Percentiles rank a stretch among this genome's conserved stretches.
These are phyloP conservation scores for Lithohypha guttulata DNA, from an alignment of 2,329 filamentous ascomycete genomes.

Conservation along the genomic window DNA sequence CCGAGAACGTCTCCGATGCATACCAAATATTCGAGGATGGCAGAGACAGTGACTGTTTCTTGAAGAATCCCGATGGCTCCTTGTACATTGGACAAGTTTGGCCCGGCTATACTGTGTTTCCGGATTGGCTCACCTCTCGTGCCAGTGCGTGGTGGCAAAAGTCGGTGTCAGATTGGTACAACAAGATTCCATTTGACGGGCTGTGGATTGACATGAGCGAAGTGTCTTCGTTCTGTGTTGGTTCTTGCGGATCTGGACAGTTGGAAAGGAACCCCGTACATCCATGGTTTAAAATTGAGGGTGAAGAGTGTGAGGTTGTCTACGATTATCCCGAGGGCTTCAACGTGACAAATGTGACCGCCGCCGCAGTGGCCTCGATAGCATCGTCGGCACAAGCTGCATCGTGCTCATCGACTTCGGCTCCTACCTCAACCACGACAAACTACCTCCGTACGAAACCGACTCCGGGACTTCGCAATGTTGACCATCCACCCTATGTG, in stretches of 20 bases:
- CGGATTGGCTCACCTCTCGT: slow-evolving; percentile 50
- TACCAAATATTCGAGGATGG: slow-evolving; percentile 45
- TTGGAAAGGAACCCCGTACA: slow-evolving; percentile 58
- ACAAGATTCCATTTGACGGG: slow-evolving; percentile 43
- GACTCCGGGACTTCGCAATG: slow-evolving; percentile 52
- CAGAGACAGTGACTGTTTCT: slow-evolving; percentile 38
- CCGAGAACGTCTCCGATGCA: slow-evolving; percentile 54
- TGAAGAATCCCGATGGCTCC: slow-evolving; percentile 45
- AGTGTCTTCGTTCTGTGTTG: slow-evolving; percentile 55
- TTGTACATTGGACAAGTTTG: slow-evolving; percentile 46
- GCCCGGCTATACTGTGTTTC: slow-evolving; percentile 51
- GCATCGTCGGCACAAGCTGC: slow-evolving; percentile 43
- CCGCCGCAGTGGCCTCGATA: slow-evolving; percentile 50
- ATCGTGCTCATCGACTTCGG: slow-evolving; percentile 27
- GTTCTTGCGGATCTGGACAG: slow-evolving; percentile 58
- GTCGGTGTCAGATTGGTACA: slow-evolving; percentile 41
- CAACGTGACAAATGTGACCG: slow-evolving; percentile 56
- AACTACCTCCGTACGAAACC: slow-evolving; percentile 49
- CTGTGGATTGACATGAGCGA: slow-evolving; percentile 55
- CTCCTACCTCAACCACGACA: slow-evolving; percentile 28
- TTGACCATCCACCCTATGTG: slow-evolving; percentile 65
- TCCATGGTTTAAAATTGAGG: slow-evolving; percentile 54
- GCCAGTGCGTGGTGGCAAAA: slow-evolving; percentile 50
- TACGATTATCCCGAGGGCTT: slow-evolving; percentile 59
- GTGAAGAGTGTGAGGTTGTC: slow-evolving; percentile 41